phyloP scores from a whole-genome alignment of 305 asterid species.

The Solanum hybrid region DNA sequence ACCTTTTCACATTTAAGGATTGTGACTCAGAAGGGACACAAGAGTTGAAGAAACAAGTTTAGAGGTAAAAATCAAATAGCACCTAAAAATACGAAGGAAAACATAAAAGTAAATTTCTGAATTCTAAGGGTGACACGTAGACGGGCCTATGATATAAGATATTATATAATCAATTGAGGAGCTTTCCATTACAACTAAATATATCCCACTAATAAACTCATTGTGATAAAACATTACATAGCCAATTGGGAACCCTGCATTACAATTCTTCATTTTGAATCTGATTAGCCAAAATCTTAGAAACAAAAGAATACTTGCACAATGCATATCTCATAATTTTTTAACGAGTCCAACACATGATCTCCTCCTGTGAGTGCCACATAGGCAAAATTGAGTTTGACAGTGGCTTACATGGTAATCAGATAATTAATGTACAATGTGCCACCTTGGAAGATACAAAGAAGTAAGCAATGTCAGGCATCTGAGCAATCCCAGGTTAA shows the following conservation, averaged over 20 bases:
- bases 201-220: neutral
- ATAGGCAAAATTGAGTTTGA: constrained; percentile 25
- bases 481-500: constrained; percentile 11
- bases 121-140: too few relatives aligned
- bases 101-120: too few relatives aligned
- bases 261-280: neutral
- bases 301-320: neutral
- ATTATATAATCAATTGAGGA: too few relatives aligned
- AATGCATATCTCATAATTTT: neutral
- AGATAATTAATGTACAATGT: constrained; percentile 41
- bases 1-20: too few relatives aligned
- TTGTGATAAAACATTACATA: neutral
- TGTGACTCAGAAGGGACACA: too few relatives aligned
- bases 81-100: too few relatives aligned
- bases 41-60: too few relatives aligned
- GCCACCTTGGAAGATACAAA: neutral
- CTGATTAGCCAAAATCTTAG: constrained; percentile 1
- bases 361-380: constrained; percentile 21
- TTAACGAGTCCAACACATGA: neutral
- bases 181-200: neutral
- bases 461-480: constrained; percentile 7
- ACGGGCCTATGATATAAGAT: too few relatives aligned
- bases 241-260: neutral
- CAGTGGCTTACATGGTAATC: constrained; percentile 17
- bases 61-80: too few relatives aligned